A percentile compares a stretch with the other conserved stretches of the same genome.
Evolutionary conservation across 192 early-diverging fungal genomes (phyloP).

Genomic region (Spizellomyces sp.): DNA sequence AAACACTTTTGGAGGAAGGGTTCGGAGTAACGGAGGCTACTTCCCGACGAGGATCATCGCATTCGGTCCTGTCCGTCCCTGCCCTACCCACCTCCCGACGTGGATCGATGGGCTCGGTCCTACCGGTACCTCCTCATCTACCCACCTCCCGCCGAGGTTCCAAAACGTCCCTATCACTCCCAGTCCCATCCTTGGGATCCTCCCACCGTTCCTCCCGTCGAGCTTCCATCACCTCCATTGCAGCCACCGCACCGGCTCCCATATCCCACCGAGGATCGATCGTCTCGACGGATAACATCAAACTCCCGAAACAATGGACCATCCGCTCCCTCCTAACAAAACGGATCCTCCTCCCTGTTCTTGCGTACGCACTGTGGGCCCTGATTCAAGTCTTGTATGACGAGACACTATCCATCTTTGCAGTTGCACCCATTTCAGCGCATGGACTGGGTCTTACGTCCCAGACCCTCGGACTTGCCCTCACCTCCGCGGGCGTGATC

Average conservation of each 20-base stretch:
- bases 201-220: not conserved
- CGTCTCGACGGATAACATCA: not conserved
- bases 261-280: not conserved
- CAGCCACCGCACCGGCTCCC: not conserved
- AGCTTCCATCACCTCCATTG: not conserved
- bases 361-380: conserved; percentile 37
- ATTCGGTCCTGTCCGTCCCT: not conserved
- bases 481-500: conserved; percentile 25
- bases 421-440: conserved; percentile 40
- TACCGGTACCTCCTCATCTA: not conserved
- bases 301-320: not conserved
- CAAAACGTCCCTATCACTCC: not conserved
- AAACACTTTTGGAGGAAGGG: not conserved
- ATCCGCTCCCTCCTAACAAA: conserved; percentile 3
- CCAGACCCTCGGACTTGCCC: conserved; percentile 17
- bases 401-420: conserved; percentile 46
- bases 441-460: conserved; percentile 36
- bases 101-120: not conserved
- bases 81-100: not conserved
- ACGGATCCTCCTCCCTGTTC: conserved; percentile 12
- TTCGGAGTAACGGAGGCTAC: not conserved
- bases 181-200: not conserved
- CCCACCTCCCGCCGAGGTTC: not conserved
- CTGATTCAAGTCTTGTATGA: conserved; percentile 51
- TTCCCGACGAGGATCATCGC: not conserved